A percentile compares a stretch with the other conserved stretches of the same genome.
These are phyloP conservation scores for Verticillium isaacii DNA, from an alignment of 2,329 filamentous ascomycete genomes.

Conservation along the genomic window DNA sequence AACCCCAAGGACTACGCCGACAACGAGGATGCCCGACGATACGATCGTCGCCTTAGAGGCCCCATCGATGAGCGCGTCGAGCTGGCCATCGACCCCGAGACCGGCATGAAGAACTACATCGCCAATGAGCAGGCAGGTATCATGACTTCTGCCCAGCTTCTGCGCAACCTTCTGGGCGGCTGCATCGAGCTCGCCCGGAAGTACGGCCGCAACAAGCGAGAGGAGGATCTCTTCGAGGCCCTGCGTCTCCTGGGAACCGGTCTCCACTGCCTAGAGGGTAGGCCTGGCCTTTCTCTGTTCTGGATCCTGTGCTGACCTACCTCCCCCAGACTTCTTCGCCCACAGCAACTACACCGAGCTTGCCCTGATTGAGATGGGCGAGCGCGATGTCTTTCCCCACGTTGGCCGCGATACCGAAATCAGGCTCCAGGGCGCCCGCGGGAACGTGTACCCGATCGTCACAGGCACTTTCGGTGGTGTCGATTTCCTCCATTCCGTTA, in stretches of 20 bases:
- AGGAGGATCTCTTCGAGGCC: constrained; percentile 81
- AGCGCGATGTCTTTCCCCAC: constrained; percentile 78
- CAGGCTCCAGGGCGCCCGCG: constrained; percentile 59
- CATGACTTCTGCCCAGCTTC: constrained; percentile 74
- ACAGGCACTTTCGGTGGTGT: constrained; percentile 94
- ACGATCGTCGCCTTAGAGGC: constrained; percentile 75
- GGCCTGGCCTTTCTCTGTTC: constrained; percentile 8
- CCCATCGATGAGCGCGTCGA: constrained; percentile 76
- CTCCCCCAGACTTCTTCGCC: constrained; percentile 68
- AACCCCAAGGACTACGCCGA: constrained; percentile 75
- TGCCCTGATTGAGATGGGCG: constrained; percentile 80
- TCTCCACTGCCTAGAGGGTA: constrained; percentile 80
- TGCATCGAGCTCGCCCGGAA: constrained; percentile 77
- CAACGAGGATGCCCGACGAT: constrained; percentile 77
- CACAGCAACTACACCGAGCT: constrained; percentile 93
- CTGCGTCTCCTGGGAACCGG: constrained; percentile 82
- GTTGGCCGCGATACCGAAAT: constrained; percentile 73
- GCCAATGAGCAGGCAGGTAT: constrained; percentile 75
- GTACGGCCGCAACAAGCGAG: constrained; percentile 56
- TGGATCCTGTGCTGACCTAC: constrained; percentile 5
- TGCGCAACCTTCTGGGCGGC: constrained; percentile 66
- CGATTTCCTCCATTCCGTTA: constrained; percentile 88
- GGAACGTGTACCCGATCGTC: constrained; percentile 71
- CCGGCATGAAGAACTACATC: constrained; percentile 91
- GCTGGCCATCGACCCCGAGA: constrained; percentile 69